Evolutionary conservation across 495 filamentous ascomycete species (phyloP).

Genomic region (Letharia lupina): DNA sequence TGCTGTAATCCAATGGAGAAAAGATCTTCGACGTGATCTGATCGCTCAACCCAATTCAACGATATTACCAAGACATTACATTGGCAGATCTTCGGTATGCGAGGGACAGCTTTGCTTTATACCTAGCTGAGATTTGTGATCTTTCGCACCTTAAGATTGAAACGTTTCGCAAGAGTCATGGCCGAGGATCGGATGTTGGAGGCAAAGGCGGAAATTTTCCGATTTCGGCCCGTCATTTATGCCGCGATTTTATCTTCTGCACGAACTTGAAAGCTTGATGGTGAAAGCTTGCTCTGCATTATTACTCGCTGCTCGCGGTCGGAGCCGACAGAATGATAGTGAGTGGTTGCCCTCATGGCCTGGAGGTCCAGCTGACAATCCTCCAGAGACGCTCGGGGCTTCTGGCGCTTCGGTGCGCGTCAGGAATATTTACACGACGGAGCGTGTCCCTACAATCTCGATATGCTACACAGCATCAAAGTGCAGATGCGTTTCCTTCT

Average conservation of each 20-base stretch:
- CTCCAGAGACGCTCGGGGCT: background rate
- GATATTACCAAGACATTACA: background rate
- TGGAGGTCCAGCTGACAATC: background rate
- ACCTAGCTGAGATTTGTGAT: too few relatives aligned
- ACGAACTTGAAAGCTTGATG: too few relatives aligned
- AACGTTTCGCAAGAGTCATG: too few relatives aligned
- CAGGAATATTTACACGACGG: too few relatives aligned
- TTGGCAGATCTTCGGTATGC: too few relatives aligned
- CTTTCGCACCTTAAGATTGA: too few relatives aligned
- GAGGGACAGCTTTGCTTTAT: too few relatives aligned
- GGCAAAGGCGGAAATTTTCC: background rate
- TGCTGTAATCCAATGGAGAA: background rate
- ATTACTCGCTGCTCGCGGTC: too few relatives aligned
- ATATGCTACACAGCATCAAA: slow-evolving; percentile 30
- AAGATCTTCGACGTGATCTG: background rate
- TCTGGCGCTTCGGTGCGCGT: background rate
- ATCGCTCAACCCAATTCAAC: background rate
- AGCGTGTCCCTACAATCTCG: too few relatives aligned
- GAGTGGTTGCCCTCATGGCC: background rate
- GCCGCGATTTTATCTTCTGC: too few relatives aligned
- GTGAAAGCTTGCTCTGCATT: too few relatives aligned
- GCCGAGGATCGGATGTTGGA: too few relatives aligned
- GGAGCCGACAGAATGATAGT: background rate
- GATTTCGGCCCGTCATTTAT: background rate
- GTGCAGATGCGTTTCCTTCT: slow-evolving; percentile 45